phyloP scores from a whole-genome alignment of 495 filamentous ascomycete genomes.

The Evernia prunastri region DNA sequence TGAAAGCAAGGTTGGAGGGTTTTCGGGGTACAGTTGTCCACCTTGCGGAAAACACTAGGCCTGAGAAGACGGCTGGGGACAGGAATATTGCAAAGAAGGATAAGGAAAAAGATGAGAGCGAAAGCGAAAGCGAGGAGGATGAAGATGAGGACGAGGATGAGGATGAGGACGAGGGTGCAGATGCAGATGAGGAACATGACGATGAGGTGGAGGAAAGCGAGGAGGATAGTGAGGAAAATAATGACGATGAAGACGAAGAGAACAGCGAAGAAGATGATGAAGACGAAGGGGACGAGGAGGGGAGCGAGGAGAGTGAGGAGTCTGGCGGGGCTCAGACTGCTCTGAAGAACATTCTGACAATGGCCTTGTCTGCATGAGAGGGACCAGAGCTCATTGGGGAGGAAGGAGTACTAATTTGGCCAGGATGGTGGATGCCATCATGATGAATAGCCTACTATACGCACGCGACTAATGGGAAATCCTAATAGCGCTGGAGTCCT shows the following conservation, averaged over 20 bases:
- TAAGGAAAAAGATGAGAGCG: neutral
- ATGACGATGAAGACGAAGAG: neutral
- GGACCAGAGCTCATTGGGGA: neutral
- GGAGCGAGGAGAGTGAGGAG: neutral
- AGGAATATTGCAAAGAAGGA: neutral
- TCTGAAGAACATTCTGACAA: neutral
- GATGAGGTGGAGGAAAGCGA: neutral
- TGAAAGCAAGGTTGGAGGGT: neutral
- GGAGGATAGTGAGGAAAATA: neutral
- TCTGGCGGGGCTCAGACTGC: neutral
- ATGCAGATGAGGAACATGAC: neutral
- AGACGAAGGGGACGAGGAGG: neutral
- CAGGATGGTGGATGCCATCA: neutral
- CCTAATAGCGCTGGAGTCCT: neutral
- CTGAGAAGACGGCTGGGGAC: neutral
- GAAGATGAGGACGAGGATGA: neutral
- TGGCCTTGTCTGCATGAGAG: neutral
- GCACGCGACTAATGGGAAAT: neutral
- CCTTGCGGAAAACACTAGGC: neutral
- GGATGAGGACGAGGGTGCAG: neutral
- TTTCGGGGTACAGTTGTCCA: neutral
- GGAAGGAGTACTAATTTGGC: neutral
- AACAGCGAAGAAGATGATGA: neutral
- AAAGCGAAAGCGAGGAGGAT: neutral
- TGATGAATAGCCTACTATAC: neutral